A percentile compares a stretch with the other conserved stretches of the same genome.
Evolutionary conservation across 1,284 basidiomycete genomes (phyloP).

Genomic region (Vanrija sp.): DNA sequence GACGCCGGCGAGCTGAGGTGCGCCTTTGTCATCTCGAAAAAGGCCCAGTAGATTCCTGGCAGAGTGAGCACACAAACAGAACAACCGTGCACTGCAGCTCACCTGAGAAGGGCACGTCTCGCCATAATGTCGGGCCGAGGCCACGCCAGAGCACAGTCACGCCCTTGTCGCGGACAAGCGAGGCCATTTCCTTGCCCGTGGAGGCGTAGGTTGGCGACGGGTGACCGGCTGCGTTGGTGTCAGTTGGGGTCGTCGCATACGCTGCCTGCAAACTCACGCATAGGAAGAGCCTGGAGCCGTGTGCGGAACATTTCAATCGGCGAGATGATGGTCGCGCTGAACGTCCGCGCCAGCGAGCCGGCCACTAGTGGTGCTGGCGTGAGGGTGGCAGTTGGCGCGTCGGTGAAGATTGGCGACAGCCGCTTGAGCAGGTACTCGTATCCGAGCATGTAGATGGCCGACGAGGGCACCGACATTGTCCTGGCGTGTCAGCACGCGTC

Average conservation of each 20-base stretch:
- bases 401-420: constrained; percentile 36
- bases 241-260: neutral
- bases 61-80: neutral
- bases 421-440: constrained; percentile 77
- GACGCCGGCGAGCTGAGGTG: constrained; percentile 31
- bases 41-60: constrained; percentile 48
- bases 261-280: constrained; percentile 36
- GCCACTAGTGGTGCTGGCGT: constrained; percentile 71
- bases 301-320: constrained; percentile 93
- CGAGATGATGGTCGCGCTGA: constrained; percentile 75
- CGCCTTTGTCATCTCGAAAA: constrained; percentile 45
- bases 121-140: constrained; percentile 85
- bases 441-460: constrained; percentile 92
- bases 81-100: constrained; percentile 54
- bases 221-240: constrained; percentile 51
- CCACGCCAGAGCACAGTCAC: constrained; percentile 79
- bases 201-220: constrained; percentile 60
- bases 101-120: constrained; percentile 95
- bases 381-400: constrained; percentile 40
- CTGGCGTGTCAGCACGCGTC: constrained; percentile 48
- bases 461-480: constrained; percentile 84
- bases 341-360: constrained; percentile 74
- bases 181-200: constrained; percentile 35
- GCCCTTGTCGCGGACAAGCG: constrained; percentile 62
- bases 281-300: constrained; percentile 76